Evolutionary conservation across 805 yeast species (phyloP).

Genomic region (Nakazawaea molendinolei): DNA sequence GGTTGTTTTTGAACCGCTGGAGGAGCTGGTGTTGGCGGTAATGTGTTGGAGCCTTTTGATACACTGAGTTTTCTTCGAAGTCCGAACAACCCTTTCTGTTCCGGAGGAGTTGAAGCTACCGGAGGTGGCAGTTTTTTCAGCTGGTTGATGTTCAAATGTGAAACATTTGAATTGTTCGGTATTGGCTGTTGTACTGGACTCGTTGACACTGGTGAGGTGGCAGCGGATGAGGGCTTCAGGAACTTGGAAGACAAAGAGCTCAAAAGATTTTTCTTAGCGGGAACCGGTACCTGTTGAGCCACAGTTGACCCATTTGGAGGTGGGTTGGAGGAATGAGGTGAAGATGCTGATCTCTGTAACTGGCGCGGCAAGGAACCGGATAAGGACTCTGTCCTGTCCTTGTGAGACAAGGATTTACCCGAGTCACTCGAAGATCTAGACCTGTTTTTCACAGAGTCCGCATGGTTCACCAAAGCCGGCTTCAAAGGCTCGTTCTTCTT

Average conservation of each 20-base stretch:
- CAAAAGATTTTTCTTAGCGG: conserved; percentile 22
- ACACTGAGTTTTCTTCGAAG: conserved; percentile 14
- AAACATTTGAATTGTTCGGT: not conserved
- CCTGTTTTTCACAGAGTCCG: not conserved
- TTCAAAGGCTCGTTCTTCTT: conserved; percentile 10
- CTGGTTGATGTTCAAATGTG: conserved; percentile 6
- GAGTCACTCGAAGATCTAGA: conserved; percentile 8
- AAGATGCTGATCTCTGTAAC: conserved; percentile 1
- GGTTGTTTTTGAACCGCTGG: not conserved
- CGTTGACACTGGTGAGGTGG: conserved; percentile 1
- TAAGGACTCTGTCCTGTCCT: not conserved
- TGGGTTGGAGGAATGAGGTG: conserved; percentile 1
- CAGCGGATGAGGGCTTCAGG: conserved; percentile 12
- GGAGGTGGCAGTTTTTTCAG: conserved; percentile 7
- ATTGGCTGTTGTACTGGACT: conserved; percentile 4
- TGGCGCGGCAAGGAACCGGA: conserved; percentile 1
- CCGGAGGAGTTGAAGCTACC: conserved; percentile 12
- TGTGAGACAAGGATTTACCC: not conserved
- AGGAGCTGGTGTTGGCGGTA: conserved; percentile 7
- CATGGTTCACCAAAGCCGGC: conserved; percentile 7
- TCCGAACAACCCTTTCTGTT: conserved; percentile 16
- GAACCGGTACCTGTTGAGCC: conserved; percentile 1
- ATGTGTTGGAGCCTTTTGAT: conserved; percentile 4
- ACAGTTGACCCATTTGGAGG: not conserved
- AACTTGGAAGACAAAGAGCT: conserved; percentile 29